Evolutionary conservation across 1,284 basidiomycete species (phyloP).

Genomic region (Cerioporus squamosus): DNA sequence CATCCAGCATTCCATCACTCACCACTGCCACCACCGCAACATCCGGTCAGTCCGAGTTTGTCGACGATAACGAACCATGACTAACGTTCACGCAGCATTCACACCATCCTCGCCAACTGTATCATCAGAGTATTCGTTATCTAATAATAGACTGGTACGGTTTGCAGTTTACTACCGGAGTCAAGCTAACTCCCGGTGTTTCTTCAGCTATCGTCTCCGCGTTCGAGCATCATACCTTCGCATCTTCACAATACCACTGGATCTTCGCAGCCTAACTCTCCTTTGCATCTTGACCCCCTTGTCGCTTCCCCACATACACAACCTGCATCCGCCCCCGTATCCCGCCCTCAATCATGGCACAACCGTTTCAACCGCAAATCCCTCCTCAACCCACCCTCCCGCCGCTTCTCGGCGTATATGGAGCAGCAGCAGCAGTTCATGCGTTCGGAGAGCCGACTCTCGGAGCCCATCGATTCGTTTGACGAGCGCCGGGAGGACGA

Average conservation of each 20-base stretch:
- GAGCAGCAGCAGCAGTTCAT: conserved; percentile 10
- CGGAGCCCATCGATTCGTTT: conserved; percentile 40
- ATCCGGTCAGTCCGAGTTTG: conserved; percentile 41
- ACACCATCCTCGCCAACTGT: conserved; percentile 59
- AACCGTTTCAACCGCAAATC: conserved; percentile 25
- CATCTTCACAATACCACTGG: conserved; percentile 49
- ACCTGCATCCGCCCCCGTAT: conserved; percentile 46
- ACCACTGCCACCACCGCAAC: conserved; percentile 41
- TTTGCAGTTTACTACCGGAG: background rate
- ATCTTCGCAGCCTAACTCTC: conserved; percentile 24
- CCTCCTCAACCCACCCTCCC: conserved; percentile 15
- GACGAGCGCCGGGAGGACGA: conserved; percentile 42
- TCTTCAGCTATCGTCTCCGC: conserved; percentile 58
- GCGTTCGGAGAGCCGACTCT: conserved; percentile 47
- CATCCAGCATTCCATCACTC: conserved; percentile 43
- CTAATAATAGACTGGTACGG: conserved; percentile 59
- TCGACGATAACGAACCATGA: background rate
- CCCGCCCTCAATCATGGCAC: conserved; percentile 46
- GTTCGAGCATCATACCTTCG: conserved; percentile 55
- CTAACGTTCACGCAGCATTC: conserved; percentile 41
- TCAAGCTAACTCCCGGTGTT: background rate
- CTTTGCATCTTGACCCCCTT: conserved; percentile 21
- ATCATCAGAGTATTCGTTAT: conserved; percentile 64
- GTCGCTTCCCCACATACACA: conserved; percentile 24
- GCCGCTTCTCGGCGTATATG: conserved; percentile 11